Conservation (phyloP, 495 filamentous ascomycete species). For the Talaromyces ruber region DNA sequence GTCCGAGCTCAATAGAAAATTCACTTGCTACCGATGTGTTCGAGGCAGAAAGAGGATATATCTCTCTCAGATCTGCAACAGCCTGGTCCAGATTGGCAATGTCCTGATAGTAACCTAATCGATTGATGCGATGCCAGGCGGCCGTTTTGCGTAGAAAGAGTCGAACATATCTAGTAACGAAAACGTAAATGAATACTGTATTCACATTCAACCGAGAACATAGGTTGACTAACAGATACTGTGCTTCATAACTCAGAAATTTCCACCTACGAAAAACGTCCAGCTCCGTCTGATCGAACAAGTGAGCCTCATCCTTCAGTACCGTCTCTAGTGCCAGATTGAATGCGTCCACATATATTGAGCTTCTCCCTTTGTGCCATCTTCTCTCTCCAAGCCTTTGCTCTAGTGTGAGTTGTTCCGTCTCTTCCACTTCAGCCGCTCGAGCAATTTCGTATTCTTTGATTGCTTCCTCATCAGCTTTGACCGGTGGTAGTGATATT, state of each 20-base stretch:
- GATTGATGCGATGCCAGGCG: constrained; percentile 82
- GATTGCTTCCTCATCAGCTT: constrained; percentile 62
- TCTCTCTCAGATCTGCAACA: constrained; percentile 45
- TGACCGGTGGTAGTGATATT: constrained; percentile 59
- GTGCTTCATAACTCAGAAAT: constrained; percentile 70
- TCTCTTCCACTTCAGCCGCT: constrained; percentile 25
- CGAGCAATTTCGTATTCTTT: constrained; percentile 66
- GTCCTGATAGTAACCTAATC: constrained; percentile 72
- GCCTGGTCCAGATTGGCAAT: constrained; percentile 64
- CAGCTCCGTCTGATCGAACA: constrained; percentile 77
- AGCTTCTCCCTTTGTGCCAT: constrained; percentile 61
- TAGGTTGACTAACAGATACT: constrained; percentile 65
- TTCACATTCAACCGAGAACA: not conserved
- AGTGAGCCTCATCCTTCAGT: constrained; percentile 76
- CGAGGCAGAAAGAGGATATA: constrained; percentile 31
- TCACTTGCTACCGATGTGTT: constrained; percentile 17
- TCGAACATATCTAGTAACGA: constrained; percentile 65
- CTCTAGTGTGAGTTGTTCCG: constrained; percentile 26
- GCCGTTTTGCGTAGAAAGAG: constrained; percentile 90
- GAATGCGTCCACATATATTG: constrained; percentile 97
- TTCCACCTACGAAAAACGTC: constrained; percentile 72
- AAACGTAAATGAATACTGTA: not conserved
- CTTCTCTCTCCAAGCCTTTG: constrained; percentile 43
- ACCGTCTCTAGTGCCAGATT: constrained; percentile 89
- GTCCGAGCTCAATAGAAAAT: constrained; percentile 38